A percentile compares a stretch with the other conserved stretches of the same genome.
Conservation (phyloP, 2,329 filamentous ascomycete genomes). For the Arthroderma sp. region DNA sequence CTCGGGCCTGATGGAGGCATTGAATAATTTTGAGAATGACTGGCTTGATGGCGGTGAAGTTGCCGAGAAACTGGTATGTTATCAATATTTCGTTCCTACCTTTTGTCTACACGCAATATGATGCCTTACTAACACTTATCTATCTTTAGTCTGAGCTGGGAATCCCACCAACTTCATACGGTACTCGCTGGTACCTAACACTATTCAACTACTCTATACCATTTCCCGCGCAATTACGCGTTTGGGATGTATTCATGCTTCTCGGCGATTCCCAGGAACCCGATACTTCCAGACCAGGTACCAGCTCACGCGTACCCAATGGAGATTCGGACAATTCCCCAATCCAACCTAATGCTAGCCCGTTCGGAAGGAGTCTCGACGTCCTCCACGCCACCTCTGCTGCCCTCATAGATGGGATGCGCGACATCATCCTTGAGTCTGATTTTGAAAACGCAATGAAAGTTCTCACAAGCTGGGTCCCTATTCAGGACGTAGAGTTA, state of each 20-base stretch:
- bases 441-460: constrained; percentile 99
- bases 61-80: constrained; percentile 62
- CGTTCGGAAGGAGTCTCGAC: constrained; percentile 57
- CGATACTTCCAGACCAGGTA: constrained; percentile 10
- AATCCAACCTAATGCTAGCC: constrained; percentile 18
- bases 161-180: constrained; percentile 84
- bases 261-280: constrained; percentile 58
- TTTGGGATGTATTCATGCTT: constrained; percentile 97
- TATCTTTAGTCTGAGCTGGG: constrained; percentile 51
- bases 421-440: constrained; percentile 75
- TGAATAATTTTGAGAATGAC: constrained; percentile 69
- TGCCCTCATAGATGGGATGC: constrained; percentile 78
- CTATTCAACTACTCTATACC: constrained; percentile 95
- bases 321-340: constrained; percentile 10
- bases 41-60: constrained; percentile 74
- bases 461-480: constrained; percentile 82
- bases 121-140: background rate
- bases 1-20: constrained; percentile 68
- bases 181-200: constrained; percentile 92
- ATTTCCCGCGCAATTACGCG: constrained; percentile 81
- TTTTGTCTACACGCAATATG: background rate
- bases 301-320: constrained; percentile 16
- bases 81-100: constrained; percentile 4
- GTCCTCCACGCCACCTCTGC: constrained; percentile 81
- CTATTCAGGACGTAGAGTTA: constrained; percentile 84